Base-by-base conservation (phyloP, 495 filamentous ascomycete genomes). In the Annulohypoxylon moriforme region DNA sequence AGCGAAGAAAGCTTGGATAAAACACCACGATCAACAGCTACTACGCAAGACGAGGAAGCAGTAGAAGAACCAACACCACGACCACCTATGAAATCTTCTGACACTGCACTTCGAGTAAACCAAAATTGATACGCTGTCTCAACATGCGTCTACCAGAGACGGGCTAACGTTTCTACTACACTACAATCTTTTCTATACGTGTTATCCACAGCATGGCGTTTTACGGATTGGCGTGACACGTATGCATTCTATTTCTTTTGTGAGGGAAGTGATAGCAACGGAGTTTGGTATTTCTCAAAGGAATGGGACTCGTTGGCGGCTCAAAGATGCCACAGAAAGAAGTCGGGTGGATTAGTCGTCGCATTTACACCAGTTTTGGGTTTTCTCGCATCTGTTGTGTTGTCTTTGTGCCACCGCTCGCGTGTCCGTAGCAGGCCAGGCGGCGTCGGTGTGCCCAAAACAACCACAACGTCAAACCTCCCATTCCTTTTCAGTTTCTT, bases 121-220 rank as follows among this genome's bases (percentile, higher is more conserved):
- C 20, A 14, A 68, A 9, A n/a, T 42, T 61, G 60, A 73, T 16
- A 42, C 6, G 7, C 27, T 29, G 52, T 52, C 11, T 34, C 27
- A 55, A 34, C 29, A 33, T 18, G 29, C 29, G 29, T 33, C 9
- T 55, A 20, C 34, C 16, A 20, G 14, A 55, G 34, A 29, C 25
- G n/a, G n/a, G 4, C 4, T 22, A 29, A 8, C 29, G 50, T 34
- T 16, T 34, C 50, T 20, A 60, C 34, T 33, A 58, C 56, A 66
- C 16, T 58, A 69, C 65, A 33, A 58, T 73, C 70, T 44, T 73
- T 73, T 69, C 58, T 67, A 57, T 68, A 63, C 18, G 49, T 67
- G 49, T 68, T 57, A 36, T 61, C 52, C 60, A 64, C 63, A 74
- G 73, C 74, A 74, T 72, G 76, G 73, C 71, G 76, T 76, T 78